Conservation (phyloP, 805 yeast genomes). For the Cyberlindnera subsufficiens region DNA sequence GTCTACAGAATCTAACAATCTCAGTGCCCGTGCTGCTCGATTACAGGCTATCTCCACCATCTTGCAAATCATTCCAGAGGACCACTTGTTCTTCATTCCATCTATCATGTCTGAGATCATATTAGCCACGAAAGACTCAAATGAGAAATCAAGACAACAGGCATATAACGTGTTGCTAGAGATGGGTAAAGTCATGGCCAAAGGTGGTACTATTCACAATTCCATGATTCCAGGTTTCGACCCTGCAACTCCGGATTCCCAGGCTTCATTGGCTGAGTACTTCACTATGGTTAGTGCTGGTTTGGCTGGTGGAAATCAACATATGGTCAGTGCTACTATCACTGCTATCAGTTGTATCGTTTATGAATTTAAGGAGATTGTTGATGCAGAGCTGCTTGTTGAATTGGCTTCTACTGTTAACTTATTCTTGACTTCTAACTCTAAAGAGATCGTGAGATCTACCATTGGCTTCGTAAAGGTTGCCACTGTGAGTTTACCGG, state of each 20-base stretch:
- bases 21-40: slow-evolving; percentile 79
- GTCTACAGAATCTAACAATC: slow-evolving; percentile 51
- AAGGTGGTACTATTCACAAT: slow-evolving; percentile 62
- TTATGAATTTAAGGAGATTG: slow-evolving; percentile 71
- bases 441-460: slow-evolving; percentile 89
- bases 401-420: slow-evolving; percentile 86
- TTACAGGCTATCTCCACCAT: slow-evolving; percentile 60
- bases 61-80: slow-evolving; percentile 54
- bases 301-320: slow-evolving; percentile 87
- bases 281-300: slow-evolving; percentile 96
- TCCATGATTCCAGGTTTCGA: slow-evolving; percentile 64
- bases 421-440: slow-evolving; percentile 82
- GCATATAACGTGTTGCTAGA: slow-evolving; percentile 70
- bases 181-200: slow-evolving; percentile 72
- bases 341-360: slow-evolving; percentile 84
- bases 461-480: slow-evolving; percentile 94
- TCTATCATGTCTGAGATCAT: slow-evolving; percentile 81
- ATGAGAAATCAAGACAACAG: slow-evolving; percentile 82
- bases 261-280: slow-evolving; percentile 72
- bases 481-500: slow-evolving; percentile 76
- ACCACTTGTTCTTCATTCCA: slow-evolving; percentile 73
- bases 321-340: slow-evolving; percentile 95
- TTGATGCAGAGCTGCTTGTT: slow-evolving; percentile 52
- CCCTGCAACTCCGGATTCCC: slow-evolving; percentile 48
- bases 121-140: slow-evolving; percentile 83